phyloP scores from a whole-genome alignment of 2,329 filamentous ascomycete species.

The Colletotrichum liaoningense region DNA sequence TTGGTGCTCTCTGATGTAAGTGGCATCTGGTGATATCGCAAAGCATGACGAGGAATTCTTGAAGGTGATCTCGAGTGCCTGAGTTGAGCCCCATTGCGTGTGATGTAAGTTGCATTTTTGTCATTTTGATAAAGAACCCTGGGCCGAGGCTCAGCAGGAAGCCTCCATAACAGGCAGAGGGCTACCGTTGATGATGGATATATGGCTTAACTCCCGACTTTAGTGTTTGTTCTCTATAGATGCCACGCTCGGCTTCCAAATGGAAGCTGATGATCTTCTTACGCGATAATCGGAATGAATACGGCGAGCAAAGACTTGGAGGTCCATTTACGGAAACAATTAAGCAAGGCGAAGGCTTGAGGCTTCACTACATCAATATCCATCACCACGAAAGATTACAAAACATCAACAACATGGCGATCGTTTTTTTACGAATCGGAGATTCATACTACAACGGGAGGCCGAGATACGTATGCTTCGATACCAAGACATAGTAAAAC shows the following conservation, averaged over 20 bases:
- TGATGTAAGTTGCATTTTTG: neutral
- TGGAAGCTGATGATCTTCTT: no score
- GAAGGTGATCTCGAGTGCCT: constrained; percentile 35
- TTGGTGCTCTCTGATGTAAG: constrained; percentile 39
- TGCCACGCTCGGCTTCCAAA: neutral
- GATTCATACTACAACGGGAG: no score
- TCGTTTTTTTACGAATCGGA: no score
- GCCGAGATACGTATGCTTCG: no score
- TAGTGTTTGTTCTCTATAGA: neutral
- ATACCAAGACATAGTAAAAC: no score
- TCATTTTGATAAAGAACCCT: neutral
- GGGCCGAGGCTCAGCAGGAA: constrained; percentile 16
- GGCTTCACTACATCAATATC: neutral
- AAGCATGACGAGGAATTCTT: constrained; percentile 40
- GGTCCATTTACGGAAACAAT: neutral
- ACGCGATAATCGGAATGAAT: neutral
- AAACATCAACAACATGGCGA: no score
- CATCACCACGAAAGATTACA: neutral
- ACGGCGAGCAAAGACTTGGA: constrained; percentile 1
- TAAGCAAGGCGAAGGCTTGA: neutral
- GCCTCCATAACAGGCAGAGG: constrained; percentile 33
- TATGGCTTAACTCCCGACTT: neutral
- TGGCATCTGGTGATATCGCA: constrained; percentile 44
- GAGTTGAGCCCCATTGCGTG: constrained; percentile 21
- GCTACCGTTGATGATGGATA: constrained; percentile 37